Evolutionary conservation across 495 filamentous ascomycete species (phyloP).

Genomic region (Penicillium salamii): DNA sequence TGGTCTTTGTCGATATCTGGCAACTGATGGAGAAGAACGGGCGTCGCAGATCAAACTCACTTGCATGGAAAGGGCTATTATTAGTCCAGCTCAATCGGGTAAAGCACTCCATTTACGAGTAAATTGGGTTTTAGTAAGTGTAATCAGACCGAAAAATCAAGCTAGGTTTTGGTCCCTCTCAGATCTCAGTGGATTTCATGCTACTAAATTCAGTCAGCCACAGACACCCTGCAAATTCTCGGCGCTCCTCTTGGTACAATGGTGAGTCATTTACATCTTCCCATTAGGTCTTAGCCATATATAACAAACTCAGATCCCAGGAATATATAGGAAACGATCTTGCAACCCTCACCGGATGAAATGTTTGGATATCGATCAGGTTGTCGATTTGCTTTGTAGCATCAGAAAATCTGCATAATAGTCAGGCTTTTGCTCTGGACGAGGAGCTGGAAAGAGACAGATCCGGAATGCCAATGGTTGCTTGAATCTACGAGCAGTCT

Average conservation of each 20-base stretch:
- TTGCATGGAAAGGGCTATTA: not conserved
- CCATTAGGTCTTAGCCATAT: not conserved
- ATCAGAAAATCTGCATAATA: constrained; percentile 6
- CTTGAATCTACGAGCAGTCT: constrained; percentile 3
- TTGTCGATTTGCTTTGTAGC: constrained; percentile 4
- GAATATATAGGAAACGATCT: not conserved
- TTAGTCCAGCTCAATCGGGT: constrained; percentile 1
- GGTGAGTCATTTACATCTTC: not conserved
- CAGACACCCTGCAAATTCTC: constrained; percentile 6
- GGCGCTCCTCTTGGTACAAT: not conserved
- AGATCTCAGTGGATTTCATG: constrained; percentile 1
- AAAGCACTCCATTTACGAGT: constrained; percentile 4
- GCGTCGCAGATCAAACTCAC: not conserved
- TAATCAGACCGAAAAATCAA: constrained; percentile 2
- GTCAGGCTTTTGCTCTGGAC: constrained; percentile 5
- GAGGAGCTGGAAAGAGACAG: constrained; percentile 1
- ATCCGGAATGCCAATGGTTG: not conserved
- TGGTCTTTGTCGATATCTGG: not conserved
- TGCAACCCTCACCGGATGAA: not conserved
- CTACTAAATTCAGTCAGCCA: constrained; percentile 6
- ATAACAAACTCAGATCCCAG: constrained; percentile 2
- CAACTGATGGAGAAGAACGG: constrained; percentile 2
- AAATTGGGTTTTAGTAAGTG: not conserved
- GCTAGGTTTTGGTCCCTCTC: not conserved
- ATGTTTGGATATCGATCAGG: constrained; percentile 1